Conservation (phyloP, 768 basidiomycete species). For the Serendipita sp. region DNA sequence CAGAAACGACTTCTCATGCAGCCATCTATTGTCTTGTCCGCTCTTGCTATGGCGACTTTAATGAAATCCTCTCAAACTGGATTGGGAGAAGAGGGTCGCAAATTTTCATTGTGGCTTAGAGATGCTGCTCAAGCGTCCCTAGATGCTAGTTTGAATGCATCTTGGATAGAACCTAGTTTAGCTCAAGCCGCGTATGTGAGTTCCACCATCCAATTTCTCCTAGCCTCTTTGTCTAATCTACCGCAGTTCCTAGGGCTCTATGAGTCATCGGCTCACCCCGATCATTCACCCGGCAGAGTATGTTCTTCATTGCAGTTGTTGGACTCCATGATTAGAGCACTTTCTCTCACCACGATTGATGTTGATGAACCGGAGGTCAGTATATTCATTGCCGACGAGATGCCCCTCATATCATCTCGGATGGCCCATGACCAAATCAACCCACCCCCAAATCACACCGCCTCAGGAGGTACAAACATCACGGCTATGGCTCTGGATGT, state of each 20-base stretch:
- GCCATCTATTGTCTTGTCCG: constrained; percentile 53
- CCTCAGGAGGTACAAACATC: background rate
- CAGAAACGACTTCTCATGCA: constrained; percentile 43
- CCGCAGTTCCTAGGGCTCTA: constrained; percentile 58
- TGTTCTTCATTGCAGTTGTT: constrained; percentile 38
- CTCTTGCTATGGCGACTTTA: constrained; percentile 52
- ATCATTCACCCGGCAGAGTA: constrained; percentile 40
- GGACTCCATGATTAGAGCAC: constrained; percentile 46
- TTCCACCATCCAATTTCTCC: constrained; percentile 7
- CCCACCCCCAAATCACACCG: background rate
- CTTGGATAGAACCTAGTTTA: constrained; percentile 44
- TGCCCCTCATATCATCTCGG: constrained; percentile 29
- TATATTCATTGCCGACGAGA: constrained; percentile 32
- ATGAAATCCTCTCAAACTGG: constrained; percentile 60
- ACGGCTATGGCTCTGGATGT: background rate
- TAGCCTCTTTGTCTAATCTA: background rate
- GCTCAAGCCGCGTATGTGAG: constrained; percentile 60
- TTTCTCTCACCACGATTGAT: constrained; percentile 44
- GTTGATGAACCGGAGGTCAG: constrained; percentile 36
- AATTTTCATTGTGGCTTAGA: constrained; percentile 40
- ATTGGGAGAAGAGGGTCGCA: constrained; percentile 35
- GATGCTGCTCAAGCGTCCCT: constrained; percentile 41
- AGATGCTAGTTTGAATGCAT: constrained; percentile 32
- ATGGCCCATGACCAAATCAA: background rate
- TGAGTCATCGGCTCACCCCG: constrained; percentile 58